These are phyloP conservation scores for Russula ochroleuca DNA, from an alignment of 768 basidiomycete genomes.

Conservation along the genomic window DNA sequence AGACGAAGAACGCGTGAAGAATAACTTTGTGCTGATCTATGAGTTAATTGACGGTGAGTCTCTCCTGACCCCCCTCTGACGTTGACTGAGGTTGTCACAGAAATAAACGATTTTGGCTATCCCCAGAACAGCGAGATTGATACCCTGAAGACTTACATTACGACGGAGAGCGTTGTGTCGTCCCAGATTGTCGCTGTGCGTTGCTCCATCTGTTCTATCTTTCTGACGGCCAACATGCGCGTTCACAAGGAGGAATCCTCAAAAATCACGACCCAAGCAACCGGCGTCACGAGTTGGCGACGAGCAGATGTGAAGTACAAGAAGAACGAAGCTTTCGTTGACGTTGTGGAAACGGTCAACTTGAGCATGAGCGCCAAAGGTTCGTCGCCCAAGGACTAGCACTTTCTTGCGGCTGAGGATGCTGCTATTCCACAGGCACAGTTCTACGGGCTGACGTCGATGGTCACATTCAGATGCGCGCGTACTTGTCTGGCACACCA, in stretches of 20 bases:
- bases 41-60: constrained; percentile 90
- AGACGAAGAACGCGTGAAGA: constrained; percentile 97
- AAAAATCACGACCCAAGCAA: constrained; percentile 96
- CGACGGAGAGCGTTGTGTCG: constrained; percentile 91
- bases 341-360: constrained; percentile 96
- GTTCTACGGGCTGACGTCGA: constrained; percentile 95
- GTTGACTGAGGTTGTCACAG: constrained; percentile 38
- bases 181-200: constrained; percentile 78
- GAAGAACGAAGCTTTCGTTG: constrained; percentile 99
- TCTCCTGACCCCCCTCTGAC: background rate
- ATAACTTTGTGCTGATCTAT: constrained; percentile 98
- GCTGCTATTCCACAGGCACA: constrained; percentile 50
- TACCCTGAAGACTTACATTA: constrained; percentile 96
- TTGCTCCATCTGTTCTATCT: constrained; percentile 11
- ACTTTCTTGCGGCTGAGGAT: constrained; percentile 8
- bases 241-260: constrained; percentile 82
- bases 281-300: constrained; percentile 94
- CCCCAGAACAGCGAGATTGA: constrained; percentile 99
- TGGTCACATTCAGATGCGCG: constrained; percentile 96
- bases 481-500: constrained; percentile 93
- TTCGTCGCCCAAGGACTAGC: constrained; percentile 33
- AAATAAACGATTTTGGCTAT: constrained; percentile 98
- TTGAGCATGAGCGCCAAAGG: constrained; percentile 97
- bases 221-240: background rate
- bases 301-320: constrained; percentile 95